Conservation (phyloP, 2,329 filamentous ascomycete species). For the Ascosphaera apis region DNA sequence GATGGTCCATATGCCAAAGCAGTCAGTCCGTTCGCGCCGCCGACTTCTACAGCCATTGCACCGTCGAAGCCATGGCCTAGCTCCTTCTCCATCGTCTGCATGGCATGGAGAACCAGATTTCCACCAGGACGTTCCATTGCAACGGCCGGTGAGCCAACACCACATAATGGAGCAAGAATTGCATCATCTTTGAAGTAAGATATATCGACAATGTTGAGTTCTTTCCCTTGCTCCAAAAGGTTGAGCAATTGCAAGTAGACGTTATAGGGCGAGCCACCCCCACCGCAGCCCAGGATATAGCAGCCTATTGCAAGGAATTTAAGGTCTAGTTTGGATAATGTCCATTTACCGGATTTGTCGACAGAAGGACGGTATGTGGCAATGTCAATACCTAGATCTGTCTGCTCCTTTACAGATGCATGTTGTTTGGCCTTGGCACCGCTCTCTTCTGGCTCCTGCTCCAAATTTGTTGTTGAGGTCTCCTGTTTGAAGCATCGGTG, state of each 20-base stretch:
- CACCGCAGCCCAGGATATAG: constrained; percentile 26
- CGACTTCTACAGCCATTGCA: constrained; percentile 41
- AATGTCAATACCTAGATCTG: constrained; percentile 8
- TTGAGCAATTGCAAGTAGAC: constrained; percentile 21
- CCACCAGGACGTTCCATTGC: constrained; percentile 36
- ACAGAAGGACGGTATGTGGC: constrained; percentile 20
- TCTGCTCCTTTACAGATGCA: constrained; percentile 3
- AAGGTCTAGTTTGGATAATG: constrained; percentile 22
- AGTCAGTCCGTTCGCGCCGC: constrained; percentile 41
- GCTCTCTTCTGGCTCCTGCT: constrained; percentile 8
- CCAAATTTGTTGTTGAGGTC: too few relatives aligned
- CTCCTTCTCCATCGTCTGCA: constrained; percentile 29
- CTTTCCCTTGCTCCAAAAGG: constrained; percentile 17
- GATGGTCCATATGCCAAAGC: constrained; percentile 33
- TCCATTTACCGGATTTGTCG: constrained; percentile 16
- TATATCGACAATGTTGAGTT: constrained; percentile 19
- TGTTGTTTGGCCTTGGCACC: constrained; percentile 5
- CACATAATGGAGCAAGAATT: constrained; percentile 14
- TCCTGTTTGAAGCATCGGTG: too few relatives aligned
- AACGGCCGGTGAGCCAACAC: constrained; percentile 37
- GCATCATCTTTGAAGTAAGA: constrained; percentile 22
- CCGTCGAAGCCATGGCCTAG: constrained; percentile 26
- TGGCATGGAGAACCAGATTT: constrained; percentile 25
- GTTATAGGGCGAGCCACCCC: constrained; percentile 24
- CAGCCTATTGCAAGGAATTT: constrained; percentile 24